Evolutionary conservation across 106 monocot species (phyloP).

Genomic region (Platanthera guangdongensis): DNA sequence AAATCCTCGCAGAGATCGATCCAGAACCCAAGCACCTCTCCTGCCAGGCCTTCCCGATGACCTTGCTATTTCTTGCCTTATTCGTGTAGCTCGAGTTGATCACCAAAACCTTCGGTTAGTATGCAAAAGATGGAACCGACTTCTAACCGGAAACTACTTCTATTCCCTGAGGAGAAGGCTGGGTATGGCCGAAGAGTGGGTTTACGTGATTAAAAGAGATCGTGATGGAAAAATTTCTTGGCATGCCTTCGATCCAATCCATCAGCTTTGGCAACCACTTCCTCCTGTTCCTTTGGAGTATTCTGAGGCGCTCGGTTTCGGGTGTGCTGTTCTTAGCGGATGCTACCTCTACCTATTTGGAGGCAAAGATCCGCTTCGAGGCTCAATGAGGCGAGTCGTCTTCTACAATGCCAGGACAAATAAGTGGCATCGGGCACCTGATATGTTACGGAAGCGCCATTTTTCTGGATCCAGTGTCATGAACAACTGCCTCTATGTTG

Average conservation of each 20-base stretch:
- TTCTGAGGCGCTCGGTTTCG: constrained; percentile 42
- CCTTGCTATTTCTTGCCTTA: constrained; percentile 48
- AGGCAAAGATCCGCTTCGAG: constrained; percentile 43
- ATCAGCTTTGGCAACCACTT: constrained; percentile 43
- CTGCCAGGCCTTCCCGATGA: constrained; percentile 46
- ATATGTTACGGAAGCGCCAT: constrained; percentile 49
- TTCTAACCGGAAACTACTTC: constrained; percentile 42
- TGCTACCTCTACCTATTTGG: constrained; percentile 51
- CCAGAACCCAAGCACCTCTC: constrained; percentile 38
- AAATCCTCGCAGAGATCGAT: constrained; percentile 33
- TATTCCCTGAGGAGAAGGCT: constrained; percentile 40
- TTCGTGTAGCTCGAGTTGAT: constrained; percentile 36
- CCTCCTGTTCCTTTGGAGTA: constrained; percentile 43
- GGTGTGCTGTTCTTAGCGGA: constrained; percentile 42
- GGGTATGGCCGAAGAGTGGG: constrained; percentile 49
- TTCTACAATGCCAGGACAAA: constrained; percentile 52
- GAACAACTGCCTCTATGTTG: constrained; percentile 47
- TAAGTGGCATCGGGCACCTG: constrained; percentile 50
- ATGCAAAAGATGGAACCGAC: constrained; percentile 46
- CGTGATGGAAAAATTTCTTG: constrained; percentile 47
- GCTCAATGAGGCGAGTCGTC: constrained; percentile 42
- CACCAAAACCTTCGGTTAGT: constrained; percentile 37
- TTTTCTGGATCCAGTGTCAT: constrained; percentile 47
- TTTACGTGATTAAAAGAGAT: constrained; percentile 47
- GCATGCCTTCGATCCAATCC: constrained; percentile 46